These are phyloP conservation scores for Colletotrichum magnum DNA, from an alignment of 2,329 filamentous ascomycete genomes.

Conservation along the genomic window DNA sequence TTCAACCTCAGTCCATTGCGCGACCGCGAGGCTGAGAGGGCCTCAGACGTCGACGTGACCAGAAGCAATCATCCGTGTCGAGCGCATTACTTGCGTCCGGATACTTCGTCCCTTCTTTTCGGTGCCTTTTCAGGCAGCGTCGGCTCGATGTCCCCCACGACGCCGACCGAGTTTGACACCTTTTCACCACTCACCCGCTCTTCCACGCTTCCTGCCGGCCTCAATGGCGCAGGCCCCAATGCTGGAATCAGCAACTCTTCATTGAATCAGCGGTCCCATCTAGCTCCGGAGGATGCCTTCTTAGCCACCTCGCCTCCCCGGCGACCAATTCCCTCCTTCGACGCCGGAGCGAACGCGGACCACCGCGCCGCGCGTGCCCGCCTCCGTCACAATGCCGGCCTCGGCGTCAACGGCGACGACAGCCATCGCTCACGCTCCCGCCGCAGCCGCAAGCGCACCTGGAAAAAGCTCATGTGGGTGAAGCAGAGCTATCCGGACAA, in stretches of 20 bases:
- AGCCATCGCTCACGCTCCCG: conserved; percentile 73
- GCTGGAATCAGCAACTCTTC: conserved; percentile 9
- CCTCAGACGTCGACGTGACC: conserved; percentile 14
- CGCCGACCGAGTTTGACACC: conserved; percentile 37
- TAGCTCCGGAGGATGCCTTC: conserved; percentile 90
- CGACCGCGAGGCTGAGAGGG: conserved; percentile 35
- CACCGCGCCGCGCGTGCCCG: conserved; percentile 37
- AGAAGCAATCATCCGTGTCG: background rate
- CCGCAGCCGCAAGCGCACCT: conserved; percentile 78
- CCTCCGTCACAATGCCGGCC: conserved; percentile 42
- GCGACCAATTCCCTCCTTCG: conserved; percentile 54
- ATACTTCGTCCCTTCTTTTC: background rate
- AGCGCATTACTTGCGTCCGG: conserved; percentile 13
- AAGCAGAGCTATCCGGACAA: conserved; percentile 99
- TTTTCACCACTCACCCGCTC: conserved; percentile 53
- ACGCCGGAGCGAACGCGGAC: conserved; percentile 41
- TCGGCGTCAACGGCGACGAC: conserved; percentile 53
- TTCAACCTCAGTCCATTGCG: conserved; percentile 25
- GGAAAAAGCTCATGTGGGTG: conserved; percentile 98
- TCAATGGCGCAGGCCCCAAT: conserved; percentile 42
- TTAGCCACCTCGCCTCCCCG: conserved; percentile 73
- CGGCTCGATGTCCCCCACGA: conserved; percentile 37
- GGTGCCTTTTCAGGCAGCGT: conserved; percentile 8
- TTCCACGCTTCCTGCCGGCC: conserved; percentile 55
- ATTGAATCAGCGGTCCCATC: conserved; percentile 67